phyloP scores from a whole-genome alignment of 768 basidiomycete genomes.

The Russula earlei region DNA sequence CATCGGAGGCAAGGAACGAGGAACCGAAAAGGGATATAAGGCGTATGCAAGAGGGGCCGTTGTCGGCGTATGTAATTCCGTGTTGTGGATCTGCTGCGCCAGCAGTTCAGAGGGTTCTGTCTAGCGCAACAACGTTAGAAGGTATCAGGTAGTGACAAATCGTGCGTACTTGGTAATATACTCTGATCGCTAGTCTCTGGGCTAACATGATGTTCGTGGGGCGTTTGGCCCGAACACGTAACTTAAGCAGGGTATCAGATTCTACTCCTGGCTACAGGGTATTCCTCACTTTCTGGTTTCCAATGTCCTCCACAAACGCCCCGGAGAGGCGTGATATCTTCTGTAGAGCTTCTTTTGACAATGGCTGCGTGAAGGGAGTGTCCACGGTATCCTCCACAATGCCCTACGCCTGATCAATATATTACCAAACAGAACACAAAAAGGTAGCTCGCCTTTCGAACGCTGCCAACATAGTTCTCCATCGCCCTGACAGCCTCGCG shows the following conservation, averaged over 20 bases:
- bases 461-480: slow-evolving; percentile 34
- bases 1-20: slow-evolving; percentile 41
- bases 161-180: slow-evolving; percentile 33
- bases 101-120: slow-evolving; percentile 7
- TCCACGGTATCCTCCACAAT: slow-evolving; percentile 29
- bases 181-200: slow-evolving; percentile 43
- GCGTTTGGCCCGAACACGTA: slow-evolving; percentile 46
- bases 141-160: not conserved
- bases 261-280: not conserved
- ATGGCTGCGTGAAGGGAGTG: slow-evolving; percentile 36
- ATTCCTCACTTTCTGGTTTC: slow-evolving; percentile 37
- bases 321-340: slow-evolving; percentile 60
- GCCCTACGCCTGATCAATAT: slow-evolving; percentile 18
- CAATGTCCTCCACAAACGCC: slow-evolving; percentile 49
- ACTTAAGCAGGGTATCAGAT: slow-evolving; percentile 28
- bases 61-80: slow-evolving; percentile 4
- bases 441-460: slow-evolving; percentile 39
- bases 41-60: slow-evolving; percentile 33
- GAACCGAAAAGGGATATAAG: slow-evolving; percentile 56
- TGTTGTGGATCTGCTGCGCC: not conserved
- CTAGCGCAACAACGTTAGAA: slow-evolving; percentile 10
- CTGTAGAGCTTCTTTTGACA: slow-evolving; percentile 42
- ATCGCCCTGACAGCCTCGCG: slow-evolving; percentile 43
- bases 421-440: not conserved
- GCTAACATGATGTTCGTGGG: slow-evolving; percentile 34